A percentile compares a stretch with the other conserved stretches of the same genome.
These are phyloP conservation scores for Cenchrus purpureus DNA, from an alignment of 176 grass and related monocot genomes.

Conservation along the genomic window DNA sequence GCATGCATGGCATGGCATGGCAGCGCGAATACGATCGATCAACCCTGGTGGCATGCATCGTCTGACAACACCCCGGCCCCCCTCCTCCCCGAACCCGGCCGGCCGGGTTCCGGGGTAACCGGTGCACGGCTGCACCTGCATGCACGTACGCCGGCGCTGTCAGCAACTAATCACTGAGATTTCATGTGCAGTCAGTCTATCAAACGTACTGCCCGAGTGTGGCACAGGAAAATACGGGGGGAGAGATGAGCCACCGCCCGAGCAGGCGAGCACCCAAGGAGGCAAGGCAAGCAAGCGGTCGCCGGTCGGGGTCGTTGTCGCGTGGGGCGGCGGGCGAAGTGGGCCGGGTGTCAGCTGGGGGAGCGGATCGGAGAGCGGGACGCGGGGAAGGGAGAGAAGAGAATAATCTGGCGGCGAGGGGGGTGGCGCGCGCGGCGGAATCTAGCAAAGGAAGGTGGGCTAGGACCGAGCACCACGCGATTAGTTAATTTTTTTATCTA, in stretches of 20 bases:
- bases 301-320: constrained; percentile 55
- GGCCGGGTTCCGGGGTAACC: neutral
- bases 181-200: constrained; percentile 21
- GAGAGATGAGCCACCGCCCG: no score
- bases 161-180: constrained; percentile 11
- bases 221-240: no score
- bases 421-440: constrained; percentile 36
- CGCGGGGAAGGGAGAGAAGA: constrained; percentile 16
- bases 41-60: neutral
- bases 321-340: constrained; percentile 9
- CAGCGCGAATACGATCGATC: no score
- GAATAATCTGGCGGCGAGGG: constrained; percentile 72
- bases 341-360: neutral
- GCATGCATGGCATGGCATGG: no score
- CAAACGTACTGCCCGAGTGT: neutral
- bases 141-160: no score
- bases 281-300: no score
- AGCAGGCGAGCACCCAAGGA: no score
- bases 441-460: constrained; percentile 75
- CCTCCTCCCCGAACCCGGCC: no score
- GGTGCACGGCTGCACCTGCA: neutral
- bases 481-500: no score
- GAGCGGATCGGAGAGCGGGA: neutral
- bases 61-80: no score
- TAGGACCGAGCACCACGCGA: constrained; percentile 24